Evolutionary conservation across 2,329 filamentous ascomycete species (phyloP), one percentile per base, ranked within the genome.

Genomic region (Chaetomium olivaceum): DNA sequence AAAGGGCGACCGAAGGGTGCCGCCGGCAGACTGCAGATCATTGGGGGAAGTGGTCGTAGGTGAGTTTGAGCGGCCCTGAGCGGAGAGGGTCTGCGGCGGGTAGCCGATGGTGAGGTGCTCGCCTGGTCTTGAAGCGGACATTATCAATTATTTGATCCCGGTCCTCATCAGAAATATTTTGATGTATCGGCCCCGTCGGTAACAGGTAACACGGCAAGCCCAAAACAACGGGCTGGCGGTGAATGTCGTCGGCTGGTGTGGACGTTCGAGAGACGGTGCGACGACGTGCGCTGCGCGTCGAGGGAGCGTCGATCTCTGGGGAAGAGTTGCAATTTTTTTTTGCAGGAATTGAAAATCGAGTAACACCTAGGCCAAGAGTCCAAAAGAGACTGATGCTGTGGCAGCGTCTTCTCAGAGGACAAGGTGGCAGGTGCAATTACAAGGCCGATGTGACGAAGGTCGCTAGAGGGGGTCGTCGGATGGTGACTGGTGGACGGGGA

Each of bases 61-160:
- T 58, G 92, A 92, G 72, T 87, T 89, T 59, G 92, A 95, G 74
- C 89, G 88, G 67, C 86, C 82, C 76, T 91, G 87, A 74, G 84
- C 81, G 73, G 87, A 82, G 76, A 86, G 84, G 77, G 87, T 79
- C 78, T 90, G 88, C 67, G 88, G 84, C 72, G 91, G 87, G 80
- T 92, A 93, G 81, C 91, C 91, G 79, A 95, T 87, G 77, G 89
- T 90, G 83, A 95, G 86, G 78, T 94, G 91, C 78, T 96, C 72
- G 68, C 67, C 92, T 75, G 91, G 87, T 86, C 92, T 90, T 79
- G 89, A 85, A 81, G 87, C 91, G 84, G 91, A 91, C 93, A 97
- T 96, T 93, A 94, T 93, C 86, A 83, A 93, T 93, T 93, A 91
- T 81, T 75, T 80, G 79, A 80, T 80, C 46, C 77, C 76, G 75